phyloP scores from a whole-genome alignment of 2,329 filamentous ascomycete genomes.

The Pseudogymnoascus sp. region DNA sequence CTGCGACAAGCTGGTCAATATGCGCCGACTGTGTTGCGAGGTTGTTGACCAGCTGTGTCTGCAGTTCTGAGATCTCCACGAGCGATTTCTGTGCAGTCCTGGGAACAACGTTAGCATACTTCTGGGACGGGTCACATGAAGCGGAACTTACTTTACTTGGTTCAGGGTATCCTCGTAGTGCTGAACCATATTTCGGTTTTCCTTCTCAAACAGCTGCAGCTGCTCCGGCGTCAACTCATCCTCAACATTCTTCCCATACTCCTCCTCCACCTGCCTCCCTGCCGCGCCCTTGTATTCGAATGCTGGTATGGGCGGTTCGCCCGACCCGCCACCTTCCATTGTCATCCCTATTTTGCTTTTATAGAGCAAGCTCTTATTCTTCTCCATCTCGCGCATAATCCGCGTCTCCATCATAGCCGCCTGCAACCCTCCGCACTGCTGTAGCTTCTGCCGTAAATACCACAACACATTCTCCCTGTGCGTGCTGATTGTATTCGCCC shows the following conservation, averaged over 20 bases:
- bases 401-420: constrained; percentile 89
- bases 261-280: constrained; percentile 16
- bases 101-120: constrained; percentile 8
- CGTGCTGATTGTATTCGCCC: constrained; percentile 53
- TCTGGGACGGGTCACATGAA: background rate
- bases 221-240: constrained; percentile 71
- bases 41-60: constrained; percentile 80
- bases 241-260: constrained; percentile 22
- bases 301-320: constrained; percentile 14
- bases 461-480: constrained; percentile 78
- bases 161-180: constrained; percentile 91
- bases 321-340: constrained; percentile 21
- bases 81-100: constrained; percentile 85
- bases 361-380: constrained; percentile 75
- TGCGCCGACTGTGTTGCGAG: constrained; percentile 77
- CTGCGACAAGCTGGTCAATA: constrained; percentile 79
- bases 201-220: constrained; percentile 84
- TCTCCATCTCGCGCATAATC: constrained; percentile 76
- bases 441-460: constrained; percentile 67
- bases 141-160: constrained; percentile 70
- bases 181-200: constrained; percentile 85
- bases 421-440: constrained; percentile 69
- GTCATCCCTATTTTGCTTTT: constrained; percentile 42
- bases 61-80: constrained; percentile 84
- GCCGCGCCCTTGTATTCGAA: constrained; percentile 12